Evolutionary conservation across 2,329 filamentous ascomycete species (phyloP).

Genomic region (Phoma sp.): DNA sequence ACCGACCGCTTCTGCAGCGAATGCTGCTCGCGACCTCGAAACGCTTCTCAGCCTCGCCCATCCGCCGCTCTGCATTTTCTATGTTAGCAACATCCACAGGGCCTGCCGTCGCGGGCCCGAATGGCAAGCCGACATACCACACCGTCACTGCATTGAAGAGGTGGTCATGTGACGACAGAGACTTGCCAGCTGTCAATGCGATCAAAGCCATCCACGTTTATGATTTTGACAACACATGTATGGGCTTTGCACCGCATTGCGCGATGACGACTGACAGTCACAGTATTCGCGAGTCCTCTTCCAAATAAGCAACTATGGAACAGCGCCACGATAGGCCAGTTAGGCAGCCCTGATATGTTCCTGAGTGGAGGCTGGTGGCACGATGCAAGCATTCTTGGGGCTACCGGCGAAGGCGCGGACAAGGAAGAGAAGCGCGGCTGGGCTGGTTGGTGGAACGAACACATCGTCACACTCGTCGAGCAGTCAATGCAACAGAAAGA

Average conservation of each 20-base stretch:
- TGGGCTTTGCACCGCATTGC: constrained; percentile 39
- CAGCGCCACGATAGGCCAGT: constrained; percentile 73
- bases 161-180: constrained; percentile 80
- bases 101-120: constrained; percentile 36
- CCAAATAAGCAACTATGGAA: constrained; percentile 91
- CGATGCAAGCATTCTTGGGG: constrained; percentile 81
- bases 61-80: constrained; percentile 31
- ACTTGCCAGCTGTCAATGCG: constrained; percentile 72
- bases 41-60: constrained; percentile 21
- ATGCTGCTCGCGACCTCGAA: constrained; percentile 36
- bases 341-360: constrained; percentile 78
- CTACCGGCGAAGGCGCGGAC: constrained; percentile 82
- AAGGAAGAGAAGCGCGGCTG: constrained; percentile 83
- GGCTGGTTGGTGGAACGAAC: constrained; percentile 97
- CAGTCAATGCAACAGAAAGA: constrained; percentile 85
- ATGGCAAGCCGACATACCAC: constrained; percentile 39
- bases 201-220: constrained; percentile 89
- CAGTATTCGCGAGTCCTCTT: constrained; percentile 88
- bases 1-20: background rate
- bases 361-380: constrained; percentile 96
- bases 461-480: constrained; percentile 77
- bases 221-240: constrained; percentile 96
- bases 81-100: constrained; percentile 43
- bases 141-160: constrained; percentile 79
- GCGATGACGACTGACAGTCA: constrained; percentile 10